A percentile compares a stretch with the other conserved stretches of the same genome.
Evolutionary conservation across 1,284 basidiomycete species (phyloP).

Genomic region (Ceratobasidium sp.): DNA sequence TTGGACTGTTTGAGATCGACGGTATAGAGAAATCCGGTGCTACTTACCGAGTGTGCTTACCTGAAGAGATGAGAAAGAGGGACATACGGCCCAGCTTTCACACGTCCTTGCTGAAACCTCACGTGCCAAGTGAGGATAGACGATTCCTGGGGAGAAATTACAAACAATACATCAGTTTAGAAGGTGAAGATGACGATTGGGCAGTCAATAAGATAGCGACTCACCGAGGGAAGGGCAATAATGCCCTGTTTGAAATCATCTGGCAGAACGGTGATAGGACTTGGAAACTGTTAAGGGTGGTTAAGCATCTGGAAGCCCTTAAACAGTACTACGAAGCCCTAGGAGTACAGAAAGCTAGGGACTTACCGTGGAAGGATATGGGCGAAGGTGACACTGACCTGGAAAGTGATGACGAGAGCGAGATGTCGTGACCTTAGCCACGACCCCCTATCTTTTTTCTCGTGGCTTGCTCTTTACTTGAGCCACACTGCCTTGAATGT

Average conservation of each 20-base stretch:
- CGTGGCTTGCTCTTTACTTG: too few relatives aligned
- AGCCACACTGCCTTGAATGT: too few relatives aligned
- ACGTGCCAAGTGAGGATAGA: slow-evolving; percentile 42
- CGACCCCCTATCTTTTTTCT: too few relatives aligned
- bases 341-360: not conserved
- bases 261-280: slow-evolving; percentile 12
- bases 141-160: slow-evolving; percentile 34
- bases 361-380: not conserved
- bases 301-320: not conserved
- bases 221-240: not conserved
- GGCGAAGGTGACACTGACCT: too few relatives aligned
- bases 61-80: slow-evolving; percentile 16
- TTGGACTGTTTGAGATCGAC: slow-evolving; percentile 38
- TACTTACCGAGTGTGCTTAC: slow-evolving; percentile 41
- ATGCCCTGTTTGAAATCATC: not conserved
- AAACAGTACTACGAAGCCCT: not conserved
- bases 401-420: too few relatives aligned
- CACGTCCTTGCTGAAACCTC: slow-evolving; percentile 34
- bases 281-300: not conserved
- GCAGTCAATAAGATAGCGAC: not conserved
- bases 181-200: slow-evolving; percentile 13
- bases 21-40: not conserved
- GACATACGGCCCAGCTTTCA: slow-evolving; percentile 46
- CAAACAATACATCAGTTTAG: slow-evolving; percentile 5
- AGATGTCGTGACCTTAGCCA: too few relatives aligned